Evolutionary conservation across 2,329 filamentous ascomycete species (phyloP), one percentile per base, ranked within the genome.

Genomic region (Chrysoporthe deuterocubensis): DNA sequence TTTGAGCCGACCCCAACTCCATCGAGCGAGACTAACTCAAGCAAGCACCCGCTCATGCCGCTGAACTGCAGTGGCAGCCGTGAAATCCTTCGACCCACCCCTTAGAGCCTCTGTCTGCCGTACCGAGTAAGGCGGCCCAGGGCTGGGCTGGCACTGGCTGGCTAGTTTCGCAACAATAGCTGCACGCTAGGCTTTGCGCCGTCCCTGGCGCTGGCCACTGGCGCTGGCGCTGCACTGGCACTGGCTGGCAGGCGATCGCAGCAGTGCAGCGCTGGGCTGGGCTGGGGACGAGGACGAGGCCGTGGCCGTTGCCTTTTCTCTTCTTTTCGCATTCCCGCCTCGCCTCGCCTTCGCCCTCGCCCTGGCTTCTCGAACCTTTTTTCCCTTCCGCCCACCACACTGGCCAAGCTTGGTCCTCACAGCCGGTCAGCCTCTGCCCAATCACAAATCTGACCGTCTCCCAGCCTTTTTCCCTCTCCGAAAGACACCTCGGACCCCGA

Each of bases 281-380:
- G 26, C 26, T 26, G 26, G 26, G 26, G 26, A 26, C 26, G 26
- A 26, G 21, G 57, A 60, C 57, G 57, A 60, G 57, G 59, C 59
- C 42, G 48, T 46, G 48, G 42, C 26, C 26, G 26, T 26, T 26
- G 26, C 26, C 26, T 26, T 46, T 21, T 46, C 37, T 42, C 59
- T 46, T 14, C 37, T 61, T 26, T 26, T 61, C 48, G 13, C 57
- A 40, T 61, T 63, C 42, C 65, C 63, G 26, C 26, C 26, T 26
- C 26, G 26, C 26, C 26, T 26, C 65, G 60, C 54, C 65, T 67
- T 67, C 63, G 65, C 65, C 59, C 37, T 64, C 65, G 66, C 65
- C 58, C 60, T 66, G 54, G 48, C 63, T 50, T 44, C 62, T 68
- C 34, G 56, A 58, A 42, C 56, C 66, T 65, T 62, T 44, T 69